These are phyloP conservation scores for Tulasnella sp. DNA, from an alignment of 768 basidiomycete species.

Conservation along the genomic window DNA sequence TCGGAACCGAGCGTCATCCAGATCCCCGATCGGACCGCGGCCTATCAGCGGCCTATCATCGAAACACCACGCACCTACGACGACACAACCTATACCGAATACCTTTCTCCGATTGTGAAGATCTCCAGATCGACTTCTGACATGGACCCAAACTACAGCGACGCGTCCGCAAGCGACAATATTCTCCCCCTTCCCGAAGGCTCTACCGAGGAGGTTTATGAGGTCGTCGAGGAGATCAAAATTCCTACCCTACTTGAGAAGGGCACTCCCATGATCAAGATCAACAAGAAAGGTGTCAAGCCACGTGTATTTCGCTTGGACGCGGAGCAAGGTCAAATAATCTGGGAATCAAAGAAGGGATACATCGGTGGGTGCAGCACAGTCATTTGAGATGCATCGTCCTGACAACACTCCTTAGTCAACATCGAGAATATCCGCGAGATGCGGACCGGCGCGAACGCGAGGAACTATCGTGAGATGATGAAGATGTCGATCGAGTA, in stretches of 20 bases:
- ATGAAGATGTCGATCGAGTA: slow-evolving; percentile 50
- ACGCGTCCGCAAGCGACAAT: neutral
- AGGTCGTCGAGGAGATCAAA: slow-evolving; percentile 29
- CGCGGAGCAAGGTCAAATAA: slow-evolving; percentile 66
- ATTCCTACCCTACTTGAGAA: slow-evolving; percentile 47
- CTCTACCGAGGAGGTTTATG: neutral
- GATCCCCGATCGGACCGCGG: too few relatives aligned
- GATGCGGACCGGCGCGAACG: slow-evolving; percentile 59
- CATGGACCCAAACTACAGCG: neutral
- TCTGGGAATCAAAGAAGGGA: slow-evolving; percentile 62
- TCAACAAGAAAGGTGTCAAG: slow-evolving; percentile 57
- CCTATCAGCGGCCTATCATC: too few relatives aligned
- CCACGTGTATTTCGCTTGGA: slow-evolving; percentile 58
- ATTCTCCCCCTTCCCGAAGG: slow-evolving; percentile 9
- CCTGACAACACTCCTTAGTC: slow-evolving; percentile 34
- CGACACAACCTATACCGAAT: too few relatives aligned
- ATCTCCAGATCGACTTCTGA: too few relatives aligned
- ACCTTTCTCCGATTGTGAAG: too few relatives aligned
- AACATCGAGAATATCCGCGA: slow-evolving; percentile 81
- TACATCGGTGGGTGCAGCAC: slow-evolving; percentile 41
- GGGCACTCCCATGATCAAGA: slow-evolving; percentile 70
- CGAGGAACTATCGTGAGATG: slow-evolving; percentile 56
- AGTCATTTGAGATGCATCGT: neutral
- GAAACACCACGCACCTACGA: too few relatives aligned
- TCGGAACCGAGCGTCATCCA: too few relatives aligned